Evolutionary conservation across 2,329 filamentous ascomycete species (phyloP), one percentile per base, ranked within the genome.

Genomic region (Cladorrhinum sp.): DNA sequence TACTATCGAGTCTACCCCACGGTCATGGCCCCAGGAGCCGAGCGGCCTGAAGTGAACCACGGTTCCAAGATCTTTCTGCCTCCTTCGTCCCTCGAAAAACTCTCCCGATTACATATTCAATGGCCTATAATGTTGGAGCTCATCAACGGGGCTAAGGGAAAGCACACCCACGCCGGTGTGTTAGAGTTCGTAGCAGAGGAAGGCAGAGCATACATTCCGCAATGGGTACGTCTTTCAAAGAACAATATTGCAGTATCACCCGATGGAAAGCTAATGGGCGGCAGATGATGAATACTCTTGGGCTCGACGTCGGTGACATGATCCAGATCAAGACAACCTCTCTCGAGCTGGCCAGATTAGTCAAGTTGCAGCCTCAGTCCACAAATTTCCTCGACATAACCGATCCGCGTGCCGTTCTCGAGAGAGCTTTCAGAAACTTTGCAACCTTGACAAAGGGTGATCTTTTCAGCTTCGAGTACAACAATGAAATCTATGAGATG

Each of bases 81-180:
- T n/a, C 90, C 95, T 0, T 96, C 92, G 36, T 94, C 95, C 5
- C 85, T 99, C 59, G 94, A 99, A 80, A 99, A 97, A 77, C 90
- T 99, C 68, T 97, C 95, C 16, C 86, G 93, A 72, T 80, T 99
- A 16, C 94, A 98, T 76, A 96, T 99, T 64, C 93, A 96, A 73
- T 99, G 96, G 80, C 95, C 95, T 7, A 91, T 99, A 81, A 85
- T 98, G 67, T 96, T 99, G 79, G 94, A 99, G 83, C 82, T 99
- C 67, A 90, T 91, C 69, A 99, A 98, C 73, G 92, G 93, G 23
- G 86, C 89, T 64, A 88, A 87, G 72, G 86, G 86, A 26, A 88
- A 83, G 73, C 88, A 90, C 73, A 95, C 94, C 24, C 95, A 99
- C 76, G 93, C 91, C 4, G 95, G 95, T 79, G 95, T 99, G 20